Evolutionary conservation across 305 asterid genomes (phyloP).

Genomic region (Fraxinus latifolia): DNA sequence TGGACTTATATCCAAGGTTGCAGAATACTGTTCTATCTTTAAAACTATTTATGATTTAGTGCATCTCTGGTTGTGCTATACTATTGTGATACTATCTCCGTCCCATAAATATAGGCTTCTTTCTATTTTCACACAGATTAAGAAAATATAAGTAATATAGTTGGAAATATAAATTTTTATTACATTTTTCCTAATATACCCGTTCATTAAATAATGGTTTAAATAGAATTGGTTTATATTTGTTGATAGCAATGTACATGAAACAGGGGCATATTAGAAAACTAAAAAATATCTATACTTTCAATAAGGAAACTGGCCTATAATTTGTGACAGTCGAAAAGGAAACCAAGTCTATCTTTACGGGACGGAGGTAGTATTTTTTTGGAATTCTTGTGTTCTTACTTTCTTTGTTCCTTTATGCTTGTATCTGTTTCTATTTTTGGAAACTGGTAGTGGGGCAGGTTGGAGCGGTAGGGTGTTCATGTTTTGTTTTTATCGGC

Average conservation of each 20-base stretch:
- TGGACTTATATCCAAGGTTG: background rate
- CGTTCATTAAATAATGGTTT: background rate
- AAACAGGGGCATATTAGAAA: too few relatives aligned
- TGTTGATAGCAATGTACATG: too few relatives aligned
- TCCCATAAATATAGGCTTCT: background rate
- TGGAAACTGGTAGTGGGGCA: background rate
- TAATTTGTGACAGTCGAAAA: too few relatives aligned
- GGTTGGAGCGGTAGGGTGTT: background rate
- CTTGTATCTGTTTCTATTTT: background rate
- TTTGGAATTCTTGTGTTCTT: background rate
- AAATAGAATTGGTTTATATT: too few relatives aligned
- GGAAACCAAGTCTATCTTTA: too few relatives aligned
- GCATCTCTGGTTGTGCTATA: background rate
- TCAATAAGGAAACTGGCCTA: too few relatives aligned
- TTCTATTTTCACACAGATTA: background rate
- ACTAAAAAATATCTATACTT: too few relatives aligned
- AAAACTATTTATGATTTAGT: background rate
- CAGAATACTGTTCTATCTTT: background rate
- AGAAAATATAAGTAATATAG: background rate
- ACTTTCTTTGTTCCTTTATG: background rate
- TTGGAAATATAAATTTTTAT: too few relatives aligned
- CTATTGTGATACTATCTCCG: background rate
- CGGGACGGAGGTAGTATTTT: background rate
- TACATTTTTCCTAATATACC: background rate
- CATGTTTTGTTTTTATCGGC: slow-evolving; percentile 11